Evolutionary conservation across 179 eudicot species (phyloP), one percentile per base, ranked within the genome.

Genomic region (Corrigiola litoralis): DNA sequence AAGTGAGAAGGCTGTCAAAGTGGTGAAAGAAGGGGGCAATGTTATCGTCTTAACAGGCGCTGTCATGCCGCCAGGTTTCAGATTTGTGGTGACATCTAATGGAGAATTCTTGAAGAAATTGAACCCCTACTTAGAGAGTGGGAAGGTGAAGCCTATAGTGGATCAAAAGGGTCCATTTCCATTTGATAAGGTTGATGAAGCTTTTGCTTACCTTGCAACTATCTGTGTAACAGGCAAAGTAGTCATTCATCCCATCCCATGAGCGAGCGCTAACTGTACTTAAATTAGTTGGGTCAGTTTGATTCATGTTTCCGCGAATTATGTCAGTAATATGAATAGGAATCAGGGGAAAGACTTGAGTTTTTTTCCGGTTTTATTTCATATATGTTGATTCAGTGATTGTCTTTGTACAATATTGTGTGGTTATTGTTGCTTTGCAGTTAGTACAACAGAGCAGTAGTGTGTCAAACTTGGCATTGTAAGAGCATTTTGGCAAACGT

Each of bases 21-120:
- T 74, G 3, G 82, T 90, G 58, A 90, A 94, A 70, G 97, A 88
- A 79, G 89, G 91, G 6, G 99, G 99, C 13, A 88, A 84, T 27
- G 92, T 79, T 12, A 95, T 88, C 70, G 86, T 81, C 27, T 69
- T 94, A 40, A 85, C 89, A 1, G 96, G 99, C 6, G 82, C 95
- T 0, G 95, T 85, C 13, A 53, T 81, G 33, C 88, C 97, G 2
- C 97, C 99, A 0, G 97, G 95, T 14, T 90, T 90, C 70, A 79
- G 86, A 54, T 94, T 94, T 47, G 88, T 88, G 33, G 85, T 94
- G 44, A 90, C 94, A 10, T 89, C 91, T 8, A 78, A 67, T 1
- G 99, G 97, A 61, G 86, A 82, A 16, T 63, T 77, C 0, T 57
- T 94, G 66, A 86, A 80, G 81, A 88, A 88, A 55, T 84, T 94